Base-by-base conservation (phyloP, 306 rosid genomes). In the Luffa aegyptiaca region DNA sequence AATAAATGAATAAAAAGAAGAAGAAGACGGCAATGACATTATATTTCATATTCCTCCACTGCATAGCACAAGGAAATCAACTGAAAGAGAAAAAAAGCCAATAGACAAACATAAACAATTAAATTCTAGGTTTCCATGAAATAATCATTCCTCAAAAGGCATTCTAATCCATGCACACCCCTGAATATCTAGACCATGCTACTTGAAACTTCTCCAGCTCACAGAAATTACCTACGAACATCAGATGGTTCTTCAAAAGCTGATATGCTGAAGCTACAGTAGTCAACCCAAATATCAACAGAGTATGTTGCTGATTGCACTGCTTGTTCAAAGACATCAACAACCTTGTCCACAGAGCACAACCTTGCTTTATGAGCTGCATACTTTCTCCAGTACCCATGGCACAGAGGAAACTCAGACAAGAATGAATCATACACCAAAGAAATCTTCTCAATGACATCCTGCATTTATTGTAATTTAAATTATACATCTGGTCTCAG, bases 301-400 rank as follows among this genome's bases (percentile, higher is more conserved):
- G 92, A 92, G 82, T 86, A 89, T 0, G 94, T 88, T 82, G 91
- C 94, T 55, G 90, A 89, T 52, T 80, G 87, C 61, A 90, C 90
- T 52, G 94, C 94, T 79, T 81, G 86, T 75, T 94, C 98, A 74
- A 94, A 94, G 61, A 94, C 86, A 80, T 92, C 89, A 84, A 89
- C 89, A 84, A 83, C 96, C 87, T 86, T 88, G 74, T 90, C 98
- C 41, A 80, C 57, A 3, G 90, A 80, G 84, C 90, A 87, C 77
- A 91, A 55, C 61, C 83, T 82, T 51, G 85, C 10, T 88, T 86
- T 88, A 78, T 87, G 96, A 41, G 84, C 84, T 57, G 90, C 96
- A 70, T 91, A 94, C 81, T 86, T 91, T 85, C 90, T 84, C 98
- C 97, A 94, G 80, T 94, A 94, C 78, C 97, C 94, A 78, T 89